Evolutionary conservation across 257 asterid genomes (phyloP).

Genomic region (Gardenia jasminoides): DNA sequence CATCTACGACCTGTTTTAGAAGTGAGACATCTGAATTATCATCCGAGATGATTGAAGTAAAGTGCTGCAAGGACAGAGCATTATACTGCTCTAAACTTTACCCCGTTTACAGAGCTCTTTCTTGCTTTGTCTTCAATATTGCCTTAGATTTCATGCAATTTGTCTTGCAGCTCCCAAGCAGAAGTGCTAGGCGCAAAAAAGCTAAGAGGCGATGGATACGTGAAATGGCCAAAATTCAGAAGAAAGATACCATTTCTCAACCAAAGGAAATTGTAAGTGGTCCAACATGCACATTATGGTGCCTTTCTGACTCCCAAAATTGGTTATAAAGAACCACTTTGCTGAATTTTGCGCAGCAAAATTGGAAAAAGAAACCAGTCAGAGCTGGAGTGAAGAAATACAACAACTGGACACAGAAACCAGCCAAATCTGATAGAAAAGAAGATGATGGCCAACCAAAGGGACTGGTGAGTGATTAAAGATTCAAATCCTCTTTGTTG

Average conservation of each 20-base stretch:
- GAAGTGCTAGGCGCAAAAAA: constrained; percentile 72
- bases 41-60: background rate
- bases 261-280: constrained; percentile 70
- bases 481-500: constrained; percentile 3
- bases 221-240: constrained; percentile 79
- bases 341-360: constrained; percentile 49
- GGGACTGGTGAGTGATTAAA: constrained; percentile 62
- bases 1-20: background rate
- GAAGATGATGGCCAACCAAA: constrained; percentile 52
- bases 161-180: constrained; percentile 59
- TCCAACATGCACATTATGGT: background rate
- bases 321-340: background rate
- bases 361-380: constrained; percentile 66
- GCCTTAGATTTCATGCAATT: constrained; percentile 3
- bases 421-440: constrained; percentile 30
- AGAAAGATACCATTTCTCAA: constrained; percentile 47
- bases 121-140: background rate
- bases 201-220: constrained; percentile 63
- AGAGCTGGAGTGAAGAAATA: constrained; percentile 40
- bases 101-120: background rate
- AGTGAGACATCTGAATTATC: background rate
- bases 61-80: background rate
- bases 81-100: background rate
- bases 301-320: background rate
- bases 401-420: constrained; percentile 22